Percentiles rank a stretch among this genome's conserved stretches.
Conservation (phyloP, 257 asterid species). For the Solanum tarapatanum region DNA sequence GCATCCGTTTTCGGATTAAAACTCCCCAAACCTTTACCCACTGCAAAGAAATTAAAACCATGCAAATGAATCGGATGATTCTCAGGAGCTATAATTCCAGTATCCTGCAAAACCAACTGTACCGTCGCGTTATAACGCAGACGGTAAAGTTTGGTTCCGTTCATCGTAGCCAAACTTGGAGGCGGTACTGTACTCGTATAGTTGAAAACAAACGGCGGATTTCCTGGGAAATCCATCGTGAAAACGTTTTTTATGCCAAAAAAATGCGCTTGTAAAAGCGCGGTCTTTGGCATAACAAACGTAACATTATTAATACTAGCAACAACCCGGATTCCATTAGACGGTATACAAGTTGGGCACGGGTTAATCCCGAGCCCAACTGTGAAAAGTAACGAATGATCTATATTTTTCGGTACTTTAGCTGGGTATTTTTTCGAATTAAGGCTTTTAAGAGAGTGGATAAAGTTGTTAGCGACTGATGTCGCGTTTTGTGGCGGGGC, state of each 20-base stretch:
- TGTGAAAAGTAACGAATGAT: constrained; percentile 54
- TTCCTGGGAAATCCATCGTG: constrained; percentile 75
- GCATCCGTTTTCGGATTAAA: constrained; percentile 50
- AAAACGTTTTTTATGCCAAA: constrained; percentile 51
- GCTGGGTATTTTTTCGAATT: constrained; percentile 67
- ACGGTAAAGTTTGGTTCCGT: constrained; percentile 59
- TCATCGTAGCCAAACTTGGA: constrained; percentile 27
- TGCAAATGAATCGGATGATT: constrained; percentile 86
- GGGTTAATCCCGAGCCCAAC: constrained; percentile 71
- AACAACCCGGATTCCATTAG: constrained; percentile 59
- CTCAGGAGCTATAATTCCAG: constrained; percentile 70
- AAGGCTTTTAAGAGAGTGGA: constrained; percentile 42
- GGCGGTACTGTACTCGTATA: constrained; percentile 52
- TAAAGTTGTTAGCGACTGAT: constrained; percentile 52
- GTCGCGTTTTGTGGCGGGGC: constrained; percentile 66
- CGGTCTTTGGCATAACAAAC: constrained; percentile 59
- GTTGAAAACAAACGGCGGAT: constrained; percentile 43
- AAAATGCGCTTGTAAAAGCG: constrained; percentile 64
- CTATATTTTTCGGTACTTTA: constrained; percentile 45
- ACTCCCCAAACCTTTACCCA: constrained; percentile 72
- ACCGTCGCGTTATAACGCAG: constrained; percentile 54
- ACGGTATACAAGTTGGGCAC: constrained; percentile 62
- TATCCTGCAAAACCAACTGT: constrained; percentile 75
- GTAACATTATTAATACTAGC: constrained; percentile 22
- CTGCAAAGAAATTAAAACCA: constrained; percentile 78